phyloP scores from a whole-genome alignment of 257 asterid genomes.

The Rauvolfia tetraphylla region DNA sequence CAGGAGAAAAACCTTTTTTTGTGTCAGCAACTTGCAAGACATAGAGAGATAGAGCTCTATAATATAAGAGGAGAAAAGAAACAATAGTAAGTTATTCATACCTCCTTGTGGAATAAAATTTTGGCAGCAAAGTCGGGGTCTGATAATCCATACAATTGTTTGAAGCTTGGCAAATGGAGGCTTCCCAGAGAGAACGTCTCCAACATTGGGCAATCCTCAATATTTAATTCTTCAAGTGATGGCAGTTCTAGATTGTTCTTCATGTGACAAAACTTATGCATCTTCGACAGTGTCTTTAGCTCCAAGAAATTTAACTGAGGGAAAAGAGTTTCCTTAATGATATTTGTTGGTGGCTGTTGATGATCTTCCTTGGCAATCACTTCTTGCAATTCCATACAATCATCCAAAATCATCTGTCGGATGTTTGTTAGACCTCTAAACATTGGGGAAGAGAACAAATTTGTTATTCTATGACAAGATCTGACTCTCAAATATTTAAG shows the following conservation, averaged over 20 bases:
- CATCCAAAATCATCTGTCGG: neutral
- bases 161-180: too few species aligned
- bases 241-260: neutral
- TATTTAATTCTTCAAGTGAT: neutral
- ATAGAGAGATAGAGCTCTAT: too few species aligned
- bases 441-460: neutral
- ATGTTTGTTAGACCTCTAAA: neutral
- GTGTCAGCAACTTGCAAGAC: too few species aligned
- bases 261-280: neutral
- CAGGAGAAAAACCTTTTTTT: too few species aligned
- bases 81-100: too few species aligned
- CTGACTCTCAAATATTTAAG: too few species aligned
- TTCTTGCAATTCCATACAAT: neutral
- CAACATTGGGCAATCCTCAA: too few species aligned
- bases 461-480: neutral
- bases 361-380: neutral
- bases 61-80: too few species aligned
- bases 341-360: neutral
- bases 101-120: neutral
- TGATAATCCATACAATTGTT: neutral
- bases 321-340: too few species aligned
- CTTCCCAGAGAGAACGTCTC: neutral
- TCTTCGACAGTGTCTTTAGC: neutral
- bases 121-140: neutral
- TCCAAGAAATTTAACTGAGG: too few species aligned